Evolutionary conservation across 768 basidiomycete genomes (phyloP).

Genomic region (Myochromella boudieri): DNA sequence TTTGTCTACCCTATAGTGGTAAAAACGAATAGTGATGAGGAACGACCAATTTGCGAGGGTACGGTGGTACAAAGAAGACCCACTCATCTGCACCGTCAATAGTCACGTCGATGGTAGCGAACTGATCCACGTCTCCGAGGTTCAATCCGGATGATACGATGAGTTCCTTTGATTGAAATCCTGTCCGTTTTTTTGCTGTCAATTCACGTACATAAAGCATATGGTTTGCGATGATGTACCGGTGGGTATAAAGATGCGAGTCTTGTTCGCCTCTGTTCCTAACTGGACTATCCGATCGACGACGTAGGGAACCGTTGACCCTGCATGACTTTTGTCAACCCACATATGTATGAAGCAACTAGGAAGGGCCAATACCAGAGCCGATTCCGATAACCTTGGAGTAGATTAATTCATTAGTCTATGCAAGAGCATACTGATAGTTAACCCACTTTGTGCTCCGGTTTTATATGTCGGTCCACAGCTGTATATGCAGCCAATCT

Average conservation of each 20-base stretch:
- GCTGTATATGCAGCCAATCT: constrained; percentile 91
- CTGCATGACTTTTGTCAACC: constrained; percentile 32
- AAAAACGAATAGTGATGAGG: no score
- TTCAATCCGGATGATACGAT: constrained; percentile 78
- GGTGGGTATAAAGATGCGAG: constrained; percentile 88
- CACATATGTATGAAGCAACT: not conserved
- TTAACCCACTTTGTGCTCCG: constrained; percentile 69
- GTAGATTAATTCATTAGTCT: not conserved
- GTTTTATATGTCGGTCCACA: constrained; percentile 84
- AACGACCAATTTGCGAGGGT: not conserved
- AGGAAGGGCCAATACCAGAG: constrained; percentile 51
- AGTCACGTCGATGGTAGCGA: constrained; percentile 90
- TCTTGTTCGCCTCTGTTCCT: constrained; percentile 70
- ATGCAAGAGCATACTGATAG: constrained; percentile 17
- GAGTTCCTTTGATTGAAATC: constrained; percentile 95
- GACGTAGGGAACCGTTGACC: constrained; percentile 94
- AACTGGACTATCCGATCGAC: constrained; percentile 92
- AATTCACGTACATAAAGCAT: constrained; percentile 2
- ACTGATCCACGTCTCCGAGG: constrained; percentile 89
- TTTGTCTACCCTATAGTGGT: constrained; percentile 80
- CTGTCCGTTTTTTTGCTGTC: no score
- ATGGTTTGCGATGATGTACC: constrained; percentile 39
- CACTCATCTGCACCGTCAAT: constrained; percentile 98
- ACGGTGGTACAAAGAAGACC: constrained; percentile 23
- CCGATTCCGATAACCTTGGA: constrained; percentile 83